A percentile compares a stretch with the other conserved stretches of the same genome.
These are phyloP conservation scores for Ogataea nakhonphanomensis DNA, from an alignment of 805 yeast species.

Conservation along the genomic window DNA sequence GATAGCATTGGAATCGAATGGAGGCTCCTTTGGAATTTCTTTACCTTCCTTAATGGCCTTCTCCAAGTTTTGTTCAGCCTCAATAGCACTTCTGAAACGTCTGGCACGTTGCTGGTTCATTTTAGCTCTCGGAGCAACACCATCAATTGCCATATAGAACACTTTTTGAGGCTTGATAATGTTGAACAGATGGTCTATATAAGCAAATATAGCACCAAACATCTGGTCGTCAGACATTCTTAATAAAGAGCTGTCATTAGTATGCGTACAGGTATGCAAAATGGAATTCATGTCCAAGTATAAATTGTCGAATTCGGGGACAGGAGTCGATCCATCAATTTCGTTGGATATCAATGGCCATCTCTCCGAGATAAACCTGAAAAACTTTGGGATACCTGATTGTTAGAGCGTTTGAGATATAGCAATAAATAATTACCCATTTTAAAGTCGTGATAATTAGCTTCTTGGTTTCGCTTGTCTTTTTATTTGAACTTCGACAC, in stretches of 20 bases:
- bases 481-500: neutral
- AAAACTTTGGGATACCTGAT: conserved; percentile 95
- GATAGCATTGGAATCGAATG: conserved; percentile 88
- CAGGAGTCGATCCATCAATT: conserved; percentile 65
- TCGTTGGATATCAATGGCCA: conserved; percentile 94
- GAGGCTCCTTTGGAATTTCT: conserved; percentile 75
- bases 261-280: conserved; percentile 89
- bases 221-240: conserved; percentile 85
- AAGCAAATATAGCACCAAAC: conserved; percentile 87
- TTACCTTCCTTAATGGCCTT: conserved; percentile 74
- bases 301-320: conserved; percentile 92
- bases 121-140: conserved; percentile 98
- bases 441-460: conserved; percentile 1
- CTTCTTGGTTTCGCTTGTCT: conserved; percentile 3
- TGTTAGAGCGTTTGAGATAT: neutral
- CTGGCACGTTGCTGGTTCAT: conserved; percentile 98
- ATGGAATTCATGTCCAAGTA: conserved; percentile 98
- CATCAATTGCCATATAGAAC: conserved; percentile 96
- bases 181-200: conserved; percentile 89
- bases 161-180: conserved; percentile 82
- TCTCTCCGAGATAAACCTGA: conserved; percentile 95
- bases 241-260: conserved; percentile 59
- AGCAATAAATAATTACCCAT: conserved; percentile 10
- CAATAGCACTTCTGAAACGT: conserved; percentile 90
- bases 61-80: conserved; percentile 75